phyloP scores from a whole-genome alignment of 2,329 filamentous ascomycete species.

The Paecilomyces sp. region DNA sequence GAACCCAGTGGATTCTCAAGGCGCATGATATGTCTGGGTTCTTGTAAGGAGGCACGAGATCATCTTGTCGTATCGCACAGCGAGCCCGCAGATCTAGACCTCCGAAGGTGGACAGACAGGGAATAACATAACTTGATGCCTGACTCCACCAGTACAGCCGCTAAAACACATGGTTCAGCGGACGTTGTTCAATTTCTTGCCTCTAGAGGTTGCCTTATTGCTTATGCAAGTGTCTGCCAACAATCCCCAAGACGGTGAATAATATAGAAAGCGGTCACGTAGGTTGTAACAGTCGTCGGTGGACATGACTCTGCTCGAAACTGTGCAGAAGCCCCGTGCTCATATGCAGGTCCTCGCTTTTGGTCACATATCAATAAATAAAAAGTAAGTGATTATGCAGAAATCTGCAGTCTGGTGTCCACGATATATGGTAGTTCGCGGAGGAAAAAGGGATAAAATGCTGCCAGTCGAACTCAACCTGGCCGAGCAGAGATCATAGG shows the following conservation, averaged over 20 bases:
- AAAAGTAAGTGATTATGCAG: background rate
- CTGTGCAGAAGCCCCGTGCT: background rate
- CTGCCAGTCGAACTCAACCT: background rate
- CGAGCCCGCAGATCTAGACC: background rate
- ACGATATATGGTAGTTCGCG: background rate
- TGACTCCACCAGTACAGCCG: background rate
- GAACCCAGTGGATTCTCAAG: background rate
- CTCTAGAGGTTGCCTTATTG: background rate
- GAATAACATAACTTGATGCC: background rate
- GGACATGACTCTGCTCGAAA: background rate
- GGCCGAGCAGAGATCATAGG: background rate
- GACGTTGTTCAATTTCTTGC: background rate
- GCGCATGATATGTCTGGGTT: background rate
- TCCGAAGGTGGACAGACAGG: background rate
- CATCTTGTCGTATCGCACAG: background rate
- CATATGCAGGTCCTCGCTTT: background rate
- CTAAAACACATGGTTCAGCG: background rate
- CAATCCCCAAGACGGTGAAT: background rate
- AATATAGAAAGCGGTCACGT: background rate
- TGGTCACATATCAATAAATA: background rate
- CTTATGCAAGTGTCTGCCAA: background rate
- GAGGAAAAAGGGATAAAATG: background rate
- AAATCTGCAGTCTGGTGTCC: background rate
- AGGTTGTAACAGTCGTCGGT: background rate
- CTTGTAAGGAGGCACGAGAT: background rate